A percentile compares a stretch with the other conserved stretches of the same genome.
phyloP scores from a whole-genome alignment of 306 rosid genomes.

The Crataegus laevigata region DNA sequence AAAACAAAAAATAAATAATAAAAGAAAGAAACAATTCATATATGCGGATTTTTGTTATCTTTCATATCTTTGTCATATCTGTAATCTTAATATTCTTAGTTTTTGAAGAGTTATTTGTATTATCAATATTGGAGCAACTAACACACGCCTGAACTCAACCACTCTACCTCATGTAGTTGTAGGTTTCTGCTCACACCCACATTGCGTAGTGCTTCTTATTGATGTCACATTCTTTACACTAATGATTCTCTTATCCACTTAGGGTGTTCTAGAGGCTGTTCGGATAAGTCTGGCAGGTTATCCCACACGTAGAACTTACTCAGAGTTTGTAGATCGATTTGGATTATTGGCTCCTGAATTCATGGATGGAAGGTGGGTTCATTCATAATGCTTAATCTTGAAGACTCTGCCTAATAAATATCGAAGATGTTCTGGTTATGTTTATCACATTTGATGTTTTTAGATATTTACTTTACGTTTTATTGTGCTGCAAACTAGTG shows the following conservation, averaged over 20 bases:
- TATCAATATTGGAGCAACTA: neutral
- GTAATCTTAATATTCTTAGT: neutral
- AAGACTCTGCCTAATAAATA: neutral
- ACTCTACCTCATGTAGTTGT: neutral
- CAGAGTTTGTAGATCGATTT: conserved; percentile 92
- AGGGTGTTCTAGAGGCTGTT: conserved; percentile 98
- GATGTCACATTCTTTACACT: neutral
- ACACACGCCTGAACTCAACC: neutral
- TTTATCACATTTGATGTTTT: neutral
- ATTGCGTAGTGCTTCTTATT: neutral
- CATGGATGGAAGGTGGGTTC: conserved; percentile 64
- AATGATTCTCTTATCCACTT: conserved; percentile 9
- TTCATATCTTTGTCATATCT: neutral
- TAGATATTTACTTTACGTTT: neutral
- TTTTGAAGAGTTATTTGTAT: neutral
- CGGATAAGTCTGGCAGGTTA: conserved; percentile 98
- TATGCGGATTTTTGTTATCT: neutral
- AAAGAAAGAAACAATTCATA: neutral
- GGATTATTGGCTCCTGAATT: conserved; percentile 71
- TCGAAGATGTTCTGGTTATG: neutral
- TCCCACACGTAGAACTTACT: conserved; percentile 81
- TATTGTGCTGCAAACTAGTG: neutral
- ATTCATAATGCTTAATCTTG: neutral
- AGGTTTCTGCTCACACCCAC: neutral
- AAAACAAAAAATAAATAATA: neutral